These are phyloP conservation scores for Dendrothele bispora DNA, from an alignment of 768 basidiomycete genomes.

Conservation along the genomic window DNA sequence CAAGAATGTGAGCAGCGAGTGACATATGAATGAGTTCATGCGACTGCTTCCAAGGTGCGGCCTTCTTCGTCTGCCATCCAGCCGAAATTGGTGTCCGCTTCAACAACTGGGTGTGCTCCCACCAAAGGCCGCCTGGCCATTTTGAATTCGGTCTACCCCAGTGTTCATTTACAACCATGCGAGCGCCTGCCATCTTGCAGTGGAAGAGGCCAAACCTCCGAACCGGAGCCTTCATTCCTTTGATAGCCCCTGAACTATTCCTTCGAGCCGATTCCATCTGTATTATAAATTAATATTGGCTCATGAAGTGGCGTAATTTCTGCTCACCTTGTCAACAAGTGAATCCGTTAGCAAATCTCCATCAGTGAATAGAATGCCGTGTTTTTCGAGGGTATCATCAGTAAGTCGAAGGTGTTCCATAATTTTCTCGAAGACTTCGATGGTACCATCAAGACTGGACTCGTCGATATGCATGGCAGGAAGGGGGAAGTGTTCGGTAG, in stretches of 20 bases:
- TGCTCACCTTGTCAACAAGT: conserved; percentile 11
- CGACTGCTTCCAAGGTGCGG: conserved; percentile 8
- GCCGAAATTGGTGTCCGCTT: conserved; percentile 4
- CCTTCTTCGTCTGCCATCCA: conserved; percentile 15
- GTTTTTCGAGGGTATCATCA: not conserved
- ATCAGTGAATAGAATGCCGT: conserved; percentile 9
- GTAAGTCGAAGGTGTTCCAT: not conserved
- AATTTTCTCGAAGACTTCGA: conserved; percentile 9
- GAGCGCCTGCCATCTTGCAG: conserved; percentile 12
- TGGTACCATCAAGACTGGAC: conserved; percentile 16
- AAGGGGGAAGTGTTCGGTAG: conserved; percentile 13
- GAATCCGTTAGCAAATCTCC: conserved; percentile 11
- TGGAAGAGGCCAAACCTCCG: conserved; percentile 14
- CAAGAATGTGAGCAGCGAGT: conserved; percentile 13
- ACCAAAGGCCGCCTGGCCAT: conserved; percentile 9
- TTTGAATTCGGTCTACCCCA: conserved; percentile 12
- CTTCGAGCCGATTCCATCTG: too few relatives aligned
- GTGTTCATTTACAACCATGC: conserved; percentile 12
- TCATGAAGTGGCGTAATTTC: not conserved
- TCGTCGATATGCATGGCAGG: conserved; percentile 18
- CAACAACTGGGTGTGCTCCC: conserved; percentile 8
- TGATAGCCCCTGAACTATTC: too few relatives aligned
- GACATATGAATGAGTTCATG: conserved; percentile 15
- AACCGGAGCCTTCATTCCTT: too few relatives aligned
- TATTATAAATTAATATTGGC: not conserved